phyloP scores from a whole-genome alignment of 2,329 filamentous ascomycete species.

The Emmonsia crescens region DNA sequence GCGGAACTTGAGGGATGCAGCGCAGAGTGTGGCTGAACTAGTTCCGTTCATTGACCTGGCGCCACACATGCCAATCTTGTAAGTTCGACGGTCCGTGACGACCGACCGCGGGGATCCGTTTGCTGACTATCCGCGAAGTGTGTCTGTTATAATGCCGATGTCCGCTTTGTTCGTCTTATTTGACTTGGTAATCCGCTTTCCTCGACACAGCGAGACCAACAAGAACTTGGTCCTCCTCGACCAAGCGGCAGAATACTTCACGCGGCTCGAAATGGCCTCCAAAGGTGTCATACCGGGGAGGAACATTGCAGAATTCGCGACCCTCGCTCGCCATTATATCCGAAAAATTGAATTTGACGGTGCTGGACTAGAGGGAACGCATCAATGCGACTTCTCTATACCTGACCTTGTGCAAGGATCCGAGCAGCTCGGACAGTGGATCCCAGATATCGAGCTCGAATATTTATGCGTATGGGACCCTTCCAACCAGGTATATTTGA shows the following conservation, averaged over 20 bases:
- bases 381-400: neutral
- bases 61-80: slow-evolving; percentile 27
- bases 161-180: slow-evolving; percentile 33
- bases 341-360: neutral
- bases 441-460: neutral
- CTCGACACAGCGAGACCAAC: slow-evolving; percentile 24
- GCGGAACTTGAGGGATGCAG: slow-evolving; percentile 21
- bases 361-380: neutral
- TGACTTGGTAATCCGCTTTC: slow-evolving; percentile 32
- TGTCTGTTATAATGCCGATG: slow-evolving; percentile 28
- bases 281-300: neutral
- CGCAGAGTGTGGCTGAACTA: slow-evolving; percentile 25
- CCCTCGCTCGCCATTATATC: neutral
- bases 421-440: neutral
- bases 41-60: slow-evolving; percentile 25
- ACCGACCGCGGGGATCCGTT: neutral
- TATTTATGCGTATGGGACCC: neutral
- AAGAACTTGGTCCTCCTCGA: slow-evolving; percentile 33
- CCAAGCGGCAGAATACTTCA: slow-evolving; percentile 35
- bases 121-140: slow-evolving; percentile 16
- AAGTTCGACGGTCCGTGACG: slow-evolving; percentile 11
- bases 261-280: slow-evolving; percentile 24
- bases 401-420: neutral
- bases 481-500: neutral
- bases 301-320: neutral